These are phyloP conservation scores for Hygrocybe punicea DNA, from an alignment of 768 basidiomycete genomes.

Conservation along the genomic window DNA sequence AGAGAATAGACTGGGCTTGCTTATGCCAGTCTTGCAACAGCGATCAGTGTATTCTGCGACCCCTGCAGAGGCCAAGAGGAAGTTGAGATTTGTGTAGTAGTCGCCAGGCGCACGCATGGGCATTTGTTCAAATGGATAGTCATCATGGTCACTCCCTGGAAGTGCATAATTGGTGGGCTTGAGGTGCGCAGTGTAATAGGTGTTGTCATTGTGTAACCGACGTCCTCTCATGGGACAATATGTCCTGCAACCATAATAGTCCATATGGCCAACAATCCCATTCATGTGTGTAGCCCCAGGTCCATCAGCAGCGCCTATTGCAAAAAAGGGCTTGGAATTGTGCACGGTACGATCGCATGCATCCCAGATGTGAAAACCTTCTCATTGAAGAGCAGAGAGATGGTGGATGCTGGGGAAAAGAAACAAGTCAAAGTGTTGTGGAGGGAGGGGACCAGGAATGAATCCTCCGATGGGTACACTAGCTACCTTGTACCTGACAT, in stretches of 20 bases:
- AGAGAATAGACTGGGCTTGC: slow-evolving; percentile 36
- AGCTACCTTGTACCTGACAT: slow-evolving; percentile 28
- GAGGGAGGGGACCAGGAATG: slow-evolving; percentile 39
- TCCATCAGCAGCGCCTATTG: no score
- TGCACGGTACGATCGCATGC: no score
- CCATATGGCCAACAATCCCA: slow-evolving; percentile 8
- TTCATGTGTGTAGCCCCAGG: slow-evolving; percentile 23
- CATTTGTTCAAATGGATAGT: slow-evolving; percentile 5
- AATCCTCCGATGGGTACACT: slow-evolving; percentile 29
- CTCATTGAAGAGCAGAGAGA: slow-evolving; percentile 26
- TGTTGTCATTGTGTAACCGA: slow-evolving; percentile 23
- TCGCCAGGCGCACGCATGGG: no score
- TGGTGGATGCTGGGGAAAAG: slow-evolving; percentile 33
- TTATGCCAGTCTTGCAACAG: slow-evolving; percentile 35
- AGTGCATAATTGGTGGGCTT: slow-evolving; percentile 25
- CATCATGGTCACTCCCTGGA: slow-evolving; percentile 18
- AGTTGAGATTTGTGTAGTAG: neutral
- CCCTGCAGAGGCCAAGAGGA: slow-evolving; percentile 25
- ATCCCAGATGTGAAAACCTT: no score
- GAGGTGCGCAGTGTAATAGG: slow-evolving; percentile 34
- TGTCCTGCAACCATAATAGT: slow-evolving; percentile 20
- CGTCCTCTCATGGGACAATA: slow-evolving; percentile 31
- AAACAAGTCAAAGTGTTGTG: slow-evolving; percentile 36
- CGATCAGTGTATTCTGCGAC: slow-evolving; percentile 20
- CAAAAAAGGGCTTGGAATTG: no score